These are phyloP conservation scores for Aspergillus hiratsukae DNA, from an alignment of 2,329 filamentous ascomycete genomes.

Conservation along the genomic window DNA sequence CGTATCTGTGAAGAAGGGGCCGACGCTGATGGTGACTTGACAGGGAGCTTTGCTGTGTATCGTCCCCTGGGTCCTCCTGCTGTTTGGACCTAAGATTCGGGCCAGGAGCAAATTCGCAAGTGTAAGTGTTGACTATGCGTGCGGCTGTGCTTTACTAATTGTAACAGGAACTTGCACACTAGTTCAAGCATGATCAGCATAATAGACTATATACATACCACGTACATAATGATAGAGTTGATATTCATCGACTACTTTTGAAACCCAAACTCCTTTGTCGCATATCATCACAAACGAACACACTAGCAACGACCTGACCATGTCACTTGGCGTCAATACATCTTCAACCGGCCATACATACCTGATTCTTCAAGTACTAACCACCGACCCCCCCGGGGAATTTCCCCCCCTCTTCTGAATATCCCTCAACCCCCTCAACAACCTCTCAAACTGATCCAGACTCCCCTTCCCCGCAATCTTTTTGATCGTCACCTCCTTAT, in stretches of 20 bases:
- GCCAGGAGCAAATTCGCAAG: conserved; percentile 71
- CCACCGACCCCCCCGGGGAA: neutral
- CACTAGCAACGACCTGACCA: neutral
- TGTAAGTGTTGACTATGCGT: conserved; percentile 35
- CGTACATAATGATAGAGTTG: neutral
- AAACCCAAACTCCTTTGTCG: neutral
- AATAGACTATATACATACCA: neutral
- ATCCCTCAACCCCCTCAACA: conserved; percentile 9
- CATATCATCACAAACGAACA: neutral
- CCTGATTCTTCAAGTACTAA: neutral
- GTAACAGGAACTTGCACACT: neutral
- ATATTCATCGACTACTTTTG: neutral
- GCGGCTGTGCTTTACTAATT: neutral
- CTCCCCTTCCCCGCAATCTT: conserved; percentile 4
- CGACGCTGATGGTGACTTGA: conserved; percentile 5
- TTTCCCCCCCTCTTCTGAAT: neutral
- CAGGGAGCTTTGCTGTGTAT: conserved; percentile 58
- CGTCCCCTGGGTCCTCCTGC: conserved; percentile 82
- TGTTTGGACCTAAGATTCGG: conserved; percentile 73
- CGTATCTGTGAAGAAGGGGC: neutral
- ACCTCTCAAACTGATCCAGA: conserved; percentile 3
- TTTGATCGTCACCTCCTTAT: conserved; percentile 13
- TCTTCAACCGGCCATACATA: neutral
- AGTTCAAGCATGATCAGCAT: neutral
- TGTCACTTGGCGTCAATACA: neutral